Conservation (phyloP, 768 basidiomycete genomes). For the Auricularia sp. region DNA sequence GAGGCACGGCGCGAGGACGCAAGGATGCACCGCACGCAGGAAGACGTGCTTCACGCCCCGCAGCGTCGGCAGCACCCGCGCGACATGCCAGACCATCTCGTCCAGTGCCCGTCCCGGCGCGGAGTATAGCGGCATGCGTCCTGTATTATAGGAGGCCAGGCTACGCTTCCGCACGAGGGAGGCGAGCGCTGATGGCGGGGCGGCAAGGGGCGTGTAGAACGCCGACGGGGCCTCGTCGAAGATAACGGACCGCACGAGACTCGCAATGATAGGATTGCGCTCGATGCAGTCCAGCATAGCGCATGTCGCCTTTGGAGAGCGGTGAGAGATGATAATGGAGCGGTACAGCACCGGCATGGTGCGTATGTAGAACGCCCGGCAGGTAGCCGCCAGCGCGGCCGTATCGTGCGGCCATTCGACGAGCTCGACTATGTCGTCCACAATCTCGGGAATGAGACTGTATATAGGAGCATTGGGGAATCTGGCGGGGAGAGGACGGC, state of each 20-base stretch:
- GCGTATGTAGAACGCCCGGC: not conserved
- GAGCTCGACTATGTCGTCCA: not conserved
- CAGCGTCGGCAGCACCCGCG: not conserved
- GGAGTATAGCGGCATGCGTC: not conserved
- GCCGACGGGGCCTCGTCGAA: not conserved
- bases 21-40: not conserved
- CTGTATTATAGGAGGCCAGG: not conserved
- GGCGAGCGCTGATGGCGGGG: not conserved
- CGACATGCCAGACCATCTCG: not conserved
- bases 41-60: not conserved
- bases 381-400: not conserved
- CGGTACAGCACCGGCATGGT: not conserved
- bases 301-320: not conserved
- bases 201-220: not conserved
- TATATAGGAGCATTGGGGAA: not conserved
- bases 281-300: not conserved
- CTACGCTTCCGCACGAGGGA: not conserved
- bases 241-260: not conserved
- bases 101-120: not conserved
- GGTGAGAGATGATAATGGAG: not conserved
- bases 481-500: not conserved
- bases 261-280: not conserved
- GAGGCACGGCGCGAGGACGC: not conserved
- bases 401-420: not conserved
- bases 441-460: not conserved